phyloP scores from a whole-genome alignment of 768 basidiomycete genomes.

The Lepiota brunneoincarnata region DNA sequence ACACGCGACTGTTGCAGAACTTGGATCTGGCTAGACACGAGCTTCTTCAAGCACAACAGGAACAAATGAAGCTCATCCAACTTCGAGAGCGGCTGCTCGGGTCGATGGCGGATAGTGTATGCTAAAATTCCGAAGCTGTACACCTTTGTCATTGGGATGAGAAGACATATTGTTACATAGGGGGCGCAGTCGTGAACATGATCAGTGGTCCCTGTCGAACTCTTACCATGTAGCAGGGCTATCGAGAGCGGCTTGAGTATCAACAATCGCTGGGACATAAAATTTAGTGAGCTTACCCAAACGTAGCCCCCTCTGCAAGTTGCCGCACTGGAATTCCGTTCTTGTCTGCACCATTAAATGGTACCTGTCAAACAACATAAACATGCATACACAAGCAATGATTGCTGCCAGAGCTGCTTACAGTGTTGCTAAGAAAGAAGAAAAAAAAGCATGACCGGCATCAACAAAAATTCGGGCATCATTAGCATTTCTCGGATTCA shows the following conservation, averaged over 20 bases:
- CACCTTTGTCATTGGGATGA: neutral
- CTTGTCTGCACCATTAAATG: slow-evolving; percentile 24
- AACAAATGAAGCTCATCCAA: slow-evolving; percentile 44
- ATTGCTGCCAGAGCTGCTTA: slow-evolving; percentile 35
- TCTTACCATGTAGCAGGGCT: slow-evolving; percentile 6
- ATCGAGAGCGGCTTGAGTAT: neutral
- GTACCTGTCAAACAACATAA: slow-evolving; percentile 12
- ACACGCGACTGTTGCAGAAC: slow-evolving; percentile 33
- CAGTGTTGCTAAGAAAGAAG: slow-evolving; percentile 30
- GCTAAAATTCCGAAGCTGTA: neutral
- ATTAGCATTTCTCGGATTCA: neutral
- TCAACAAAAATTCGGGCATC: neutral
- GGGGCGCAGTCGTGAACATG: neutral
- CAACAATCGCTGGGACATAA: neutral
- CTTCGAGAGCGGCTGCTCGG: slow-evolving; percentile 44
- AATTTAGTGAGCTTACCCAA: slow-evolving; percentile 25
- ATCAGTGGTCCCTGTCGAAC: neutral
- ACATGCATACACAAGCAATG: no score
- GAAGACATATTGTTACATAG: neutral
- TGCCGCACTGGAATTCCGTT: slow-evolving; percentile 23
- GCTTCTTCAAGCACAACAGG: slow-evolving; percentile 35
- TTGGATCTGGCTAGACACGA: slow-evolving; percentile 43
- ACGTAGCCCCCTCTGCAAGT: slow-evolving; percentile 27
- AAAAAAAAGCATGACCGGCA: slow-evolving; percentile 9
- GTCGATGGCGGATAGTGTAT: slow-evolving; percentile 42